These are phyloP conservation scores for Sporobolomyces phaffii DNA, from an alignment of 768 basidiomycete species.

Conservation along the genomic window DNA sequence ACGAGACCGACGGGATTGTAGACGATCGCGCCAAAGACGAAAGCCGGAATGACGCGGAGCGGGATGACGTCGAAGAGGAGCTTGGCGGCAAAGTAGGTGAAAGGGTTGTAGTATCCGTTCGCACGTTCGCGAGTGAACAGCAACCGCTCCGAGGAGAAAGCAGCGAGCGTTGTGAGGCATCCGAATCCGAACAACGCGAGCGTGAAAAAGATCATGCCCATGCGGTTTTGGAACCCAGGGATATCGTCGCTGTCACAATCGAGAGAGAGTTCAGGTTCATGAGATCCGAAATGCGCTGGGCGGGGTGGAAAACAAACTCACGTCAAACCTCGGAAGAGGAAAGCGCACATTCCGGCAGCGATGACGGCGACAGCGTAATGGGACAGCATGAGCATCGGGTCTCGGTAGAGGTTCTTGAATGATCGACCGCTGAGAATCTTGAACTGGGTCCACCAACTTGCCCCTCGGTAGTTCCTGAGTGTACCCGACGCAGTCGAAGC, in stretches of 20 bases:
- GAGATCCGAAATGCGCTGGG: too few relatives aligned
- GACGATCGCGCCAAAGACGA: slow-evolving; percentile 91
- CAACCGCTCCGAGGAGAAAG: slow-evolving; percentile 91
- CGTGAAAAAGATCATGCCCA: slow-evolving; percentile 93
- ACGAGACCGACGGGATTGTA: slow-evolving; percentile 94
- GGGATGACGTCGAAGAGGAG: slow-evolving; percentile 95
- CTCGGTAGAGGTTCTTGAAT: slow-evolving; percentile 95
- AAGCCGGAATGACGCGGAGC: slow-evolving; percentile 84
- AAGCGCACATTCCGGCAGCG: slow-evolving; percentile 63
- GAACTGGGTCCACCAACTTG: slow-evolving; percentile 84
- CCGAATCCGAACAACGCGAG: slow-evolving; percentile 96
- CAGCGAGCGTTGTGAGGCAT: slow-evolving; percentile 81
- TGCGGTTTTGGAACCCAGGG: slow-evolving; percentile 89
- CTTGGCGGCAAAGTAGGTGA: slow-evolving; percentile 96
- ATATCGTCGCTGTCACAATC: slow-evolving; percentile 77
- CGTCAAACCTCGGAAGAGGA: slow-evolving; percentile 8
- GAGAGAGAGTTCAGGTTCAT: too few relatives aligned
- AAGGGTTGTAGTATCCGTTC: slow-evolving; percentile 96
- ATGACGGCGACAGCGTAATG: slow-evolving; percentile 81
- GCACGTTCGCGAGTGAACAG: slow-evolving; percentile 95
- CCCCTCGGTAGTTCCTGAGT: slow-evolving; percentile 55
- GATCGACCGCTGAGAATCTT: slow-evolving; percentile 87
- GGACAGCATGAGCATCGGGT: slow-evolving; percentile 80
- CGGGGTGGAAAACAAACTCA: neutral
- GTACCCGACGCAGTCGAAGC: slow-evolving; percentile 66